Base-by-base conservation (phyloP, 129 eudicot species). In the Artemisia annua region DNA sequence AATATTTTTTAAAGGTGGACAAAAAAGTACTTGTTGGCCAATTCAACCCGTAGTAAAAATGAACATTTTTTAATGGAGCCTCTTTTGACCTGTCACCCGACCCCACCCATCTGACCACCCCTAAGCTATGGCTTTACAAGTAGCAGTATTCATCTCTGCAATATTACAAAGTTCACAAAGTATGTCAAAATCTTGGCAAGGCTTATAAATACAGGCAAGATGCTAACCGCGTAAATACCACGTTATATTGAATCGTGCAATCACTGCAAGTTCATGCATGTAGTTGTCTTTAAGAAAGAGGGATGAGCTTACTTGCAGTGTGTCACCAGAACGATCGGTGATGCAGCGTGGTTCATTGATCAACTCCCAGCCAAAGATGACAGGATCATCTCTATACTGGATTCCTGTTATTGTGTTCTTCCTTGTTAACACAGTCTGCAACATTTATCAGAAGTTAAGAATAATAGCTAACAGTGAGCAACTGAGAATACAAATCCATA, bases 341-440 rank as follows among this genome's bases (percentile, higher is more conserved):
- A 87, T 81, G 83, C 98, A 94, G 18, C 96, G 95, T 28, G 98
- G 98, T 69, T 94, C 98, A 56, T 94, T 94, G 28, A 94, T 94
- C 53, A 94, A 79, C 81, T 94, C 98, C 98, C 98, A 94, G 19
- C 85, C 98, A 48, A 94, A 87, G 57, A 94, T 94, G 55, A 86
- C 77, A n/a, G 98, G 98, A 67, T 94, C 98, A 83, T 90, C 96
- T 80, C 97, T 81, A 73, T 94, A 94, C 83, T 90, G 87, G 24
- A 88, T 55, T 62, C 98, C 98, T 11, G 98, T 94, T 70, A 90
- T 76, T 3, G 97, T 94, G 82, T 94, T 90, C 85, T 81, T 94
- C 82, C 98, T 86, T 17, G 97, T 90, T 56, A 94, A 88, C 13
- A 94, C 54, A 44, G 93, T 75, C 98, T 94, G 90, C 75, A 64